Percentiles rank a stretch among this genome's conserved stretches.
These are phyloP conservation scores for Talaromyces verruculosus DNA, from an alignment of 2,329 filamentous ascomycete species.

Conservation along the genomic window DNA sequence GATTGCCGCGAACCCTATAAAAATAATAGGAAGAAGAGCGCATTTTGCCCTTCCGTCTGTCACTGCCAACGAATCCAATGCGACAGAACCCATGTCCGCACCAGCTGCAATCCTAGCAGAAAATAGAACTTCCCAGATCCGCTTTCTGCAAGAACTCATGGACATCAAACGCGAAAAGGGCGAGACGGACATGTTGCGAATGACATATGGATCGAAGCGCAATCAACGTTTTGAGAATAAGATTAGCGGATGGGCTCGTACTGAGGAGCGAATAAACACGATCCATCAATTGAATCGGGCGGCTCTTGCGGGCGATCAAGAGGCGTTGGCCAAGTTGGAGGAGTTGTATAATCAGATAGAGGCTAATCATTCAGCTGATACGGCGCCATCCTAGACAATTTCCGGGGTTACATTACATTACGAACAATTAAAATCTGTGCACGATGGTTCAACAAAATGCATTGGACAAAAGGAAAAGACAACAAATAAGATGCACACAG, in stretches of 20 bases:
- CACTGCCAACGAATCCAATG: not conserved
- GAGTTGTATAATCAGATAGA: slow-evolving; percentile 37
- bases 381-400: not conserved
- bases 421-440: not conserved
- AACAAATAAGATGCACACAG: not conserved
- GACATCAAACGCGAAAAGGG: slow-evolving; percentile 63
- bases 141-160: slow-evolving; percentile 66
- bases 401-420: not conserved
- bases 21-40: slow-evolving; percentile 67
- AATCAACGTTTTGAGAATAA: slow-evolving; percentile 34
- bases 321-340: slow-evolving; percentile 38
- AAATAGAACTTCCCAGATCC: slow-evolving; percentile 39
- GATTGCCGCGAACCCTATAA: slow-evolving; percentile 67
- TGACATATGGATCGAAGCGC: slow-evolving; percentile 53
- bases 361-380: not conserved
- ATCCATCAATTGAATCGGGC: slow-evolving; percentile 39
- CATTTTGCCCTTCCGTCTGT: slow-evolving; percentile 50
- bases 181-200: slow-evolving; percentile 64
- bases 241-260: slow-evolving; percentile 40
- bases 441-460: too few relatives aligned
- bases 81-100: not conserved
- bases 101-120: not conserved
- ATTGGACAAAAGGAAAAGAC: not conserved
- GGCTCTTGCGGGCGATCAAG: slow-evolving; percentile 38
- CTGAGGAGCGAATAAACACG: slow-evolving; percentile 38